A percentile compares a stretch with the other conserved stretches of the same genome.
Evolutionary conservation across 352 stramenopile genomes (phyloP).

Genomic region (Phytopythium oedochilum): DNA sequence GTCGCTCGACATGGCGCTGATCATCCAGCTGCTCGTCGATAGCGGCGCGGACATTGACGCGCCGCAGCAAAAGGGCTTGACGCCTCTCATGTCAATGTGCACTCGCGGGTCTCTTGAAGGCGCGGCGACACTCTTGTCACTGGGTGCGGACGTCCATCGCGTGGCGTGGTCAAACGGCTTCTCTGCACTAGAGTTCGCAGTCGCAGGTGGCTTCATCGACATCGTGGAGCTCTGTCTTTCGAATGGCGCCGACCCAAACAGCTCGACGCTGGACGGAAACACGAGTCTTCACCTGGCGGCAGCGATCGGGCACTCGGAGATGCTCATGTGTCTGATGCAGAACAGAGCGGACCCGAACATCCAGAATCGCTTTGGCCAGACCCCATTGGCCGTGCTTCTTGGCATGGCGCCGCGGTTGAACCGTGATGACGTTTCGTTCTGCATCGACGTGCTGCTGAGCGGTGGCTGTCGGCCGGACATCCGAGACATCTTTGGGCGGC

Average conservation of each 20-base stretch:
- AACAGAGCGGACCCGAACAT: slow-evolving; percentile 49
- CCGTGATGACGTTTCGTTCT: slow-evolving; percentile 26
- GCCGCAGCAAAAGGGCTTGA: slow-evolving; percentile 58
- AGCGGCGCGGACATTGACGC: slow-evolving; percentile 55
- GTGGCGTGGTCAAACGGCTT: slow-evolving; percentile 77
- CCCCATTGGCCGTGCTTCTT: slow-evolving; percentile 48
- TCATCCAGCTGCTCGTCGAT: slow-evolving; percentile 59
- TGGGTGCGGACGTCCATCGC: slow-evolving; percentile 57
- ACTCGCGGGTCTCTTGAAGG: slow-evolving; percentile 55
- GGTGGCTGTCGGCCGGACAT: slow-evolving; percentile 42
- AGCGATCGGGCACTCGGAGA: slow-evolving; percentile 26
- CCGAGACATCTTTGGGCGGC: slow-evolving; percentile 61
- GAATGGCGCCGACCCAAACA: slow-evolving; percentile 63
- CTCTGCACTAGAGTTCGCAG: slow-evolving; percentile 60
- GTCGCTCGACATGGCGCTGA: slow-evolving; percentile 47
- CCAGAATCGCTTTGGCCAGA: slow-evolving; percentile 72
- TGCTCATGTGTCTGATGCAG: slow-evolving; percentile 53
- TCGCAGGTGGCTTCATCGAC: slow-evolving; percentile 28
- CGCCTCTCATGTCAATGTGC: slow-evolving; percentile 81
- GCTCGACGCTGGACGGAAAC: slow-evolving; percentile 50
- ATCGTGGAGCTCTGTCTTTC: slow-evolving; percentile 68
- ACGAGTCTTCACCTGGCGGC: slow-evolving; percentile 74
- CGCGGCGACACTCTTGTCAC: slow-evolving; percentile 54
- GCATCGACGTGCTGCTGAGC: slow-evolving; percentile 46
- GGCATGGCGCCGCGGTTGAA: slow-evolving; percentile 13